Percentiles rank a stretch among this genome's conserved stretches.
Conservation (phyloP, 352 stramenopile genomes). For the Globisporangium orthogonon region DNA sequence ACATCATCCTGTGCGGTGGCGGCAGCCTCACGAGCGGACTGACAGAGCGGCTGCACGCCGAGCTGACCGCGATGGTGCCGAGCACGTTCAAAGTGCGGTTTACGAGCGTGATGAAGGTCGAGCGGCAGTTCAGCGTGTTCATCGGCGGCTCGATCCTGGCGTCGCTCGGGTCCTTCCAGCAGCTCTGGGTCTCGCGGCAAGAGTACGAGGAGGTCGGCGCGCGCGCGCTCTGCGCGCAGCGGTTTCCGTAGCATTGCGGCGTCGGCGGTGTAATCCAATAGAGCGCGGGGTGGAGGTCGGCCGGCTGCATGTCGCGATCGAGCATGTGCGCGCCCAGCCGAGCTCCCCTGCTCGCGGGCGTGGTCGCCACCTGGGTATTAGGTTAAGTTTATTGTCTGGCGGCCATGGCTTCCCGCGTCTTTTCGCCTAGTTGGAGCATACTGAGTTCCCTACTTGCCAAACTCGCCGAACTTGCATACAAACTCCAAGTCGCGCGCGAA, state of each 20-base stretch:
- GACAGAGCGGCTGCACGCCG: constrained; percentile 71
- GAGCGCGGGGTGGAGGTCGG: not conserved
- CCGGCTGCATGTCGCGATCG: not conserved
- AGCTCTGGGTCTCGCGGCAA: constrained; percentile 82
- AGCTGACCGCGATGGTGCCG: constrained; percentile 72
- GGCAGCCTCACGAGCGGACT: constrained; percentile 67
- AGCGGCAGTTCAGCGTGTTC: constrained; percentile 85
- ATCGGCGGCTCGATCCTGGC: constrained; percentile 85
- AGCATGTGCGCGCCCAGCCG: not conserved
- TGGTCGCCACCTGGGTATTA: no score
- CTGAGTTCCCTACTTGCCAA: not conserved
- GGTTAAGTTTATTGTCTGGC: not conserved
- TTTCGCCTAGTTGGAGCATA: constrained; percentile 1
- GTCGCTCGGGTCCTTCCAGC: constrained; percentile 84
- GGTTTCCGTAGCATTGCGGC: constrained; percentile 33
- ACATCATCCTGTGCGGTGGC: constrained; percentile 85
- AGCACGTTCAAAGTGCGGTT: constrained; percentile 87
- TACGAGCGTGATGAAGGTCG: constrained; percentile 72
- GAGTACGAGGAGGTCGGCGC: constrained; percentile 82
- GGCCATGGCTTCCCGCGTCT: constrained; percentile 9
- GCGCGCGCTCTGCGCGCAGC: constrained; percentile 53
- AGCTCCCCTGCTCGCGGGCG: no score
- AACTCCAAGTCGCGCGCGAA: not conserved
- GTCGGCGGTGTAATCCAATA: not conserved
- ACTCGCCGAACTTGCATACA: not conserved